A percentile compares a stretch with the other conserved stretches of the same genome.
phyloP scores from a whole-genome alignment of 2,329 filamentous ascomycete species.

The Aspergillus sp. region DNA sequence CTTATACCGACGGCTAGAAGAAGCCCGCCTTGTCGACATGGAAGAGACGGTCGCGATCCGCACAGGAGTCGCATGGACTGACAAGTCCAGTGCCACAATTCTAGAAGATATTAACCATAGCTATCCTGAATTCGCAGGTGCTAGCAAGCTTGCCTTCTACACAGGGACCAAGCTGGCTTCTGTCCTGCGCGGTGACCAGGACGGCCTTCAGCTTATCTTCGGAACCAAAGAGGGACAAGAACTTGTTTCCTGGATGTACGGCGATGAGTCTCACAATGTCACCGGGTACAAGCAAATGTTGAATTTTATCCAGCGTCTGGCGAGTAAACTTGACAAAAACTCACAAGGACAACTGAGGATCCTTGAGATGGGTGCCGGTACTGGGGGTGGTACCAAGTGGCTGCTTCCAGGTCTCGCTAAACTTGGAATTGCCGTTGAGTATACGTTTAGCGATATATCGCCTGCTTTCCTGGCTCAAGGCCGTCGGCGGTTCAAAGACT shows the following conservation, averaged over 20 bases:
- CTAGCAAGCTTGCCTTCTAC: constrained; percentile 28
- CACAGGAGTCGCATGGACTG: constrained; percentile 27
- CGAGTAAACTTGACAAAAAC: constrained; percentile 22
- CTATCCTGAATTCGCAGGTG: constrained; percentile 30
- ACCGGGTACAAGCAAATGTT: constrained; percentile 38
- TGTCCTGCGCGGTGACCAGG: constrained; percentile 34
- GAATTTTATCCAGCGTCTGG: constrained; percentile 31
- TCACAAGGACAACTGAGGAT: constrained; percentile 33
- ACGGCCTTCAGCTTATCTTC: constrained; percentile 46
- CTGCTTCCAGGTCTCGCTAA: constrained; percentile 31
- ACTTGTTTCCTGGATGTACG: constrained; percentile 41
- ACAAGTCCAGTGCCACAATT: constrained; percentile 25
- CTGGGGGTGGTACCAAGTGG: constrained; percentile 40
- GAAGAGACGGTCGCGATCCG: constrained; percentile 29
- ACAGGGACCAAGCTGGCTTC: constrained; percentile 23
- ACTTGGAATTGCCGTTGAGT: constrained; percentile 35
- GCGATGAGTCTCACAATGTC: constrained; percentile 39
- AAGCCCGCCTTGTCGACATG: constrained; percentile 34
- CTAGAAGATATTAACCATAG: constrained; percentile 30
- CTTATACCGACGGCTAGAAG: constrained; percentile 39
- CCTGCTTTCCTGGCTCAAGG: constrained; percentile 39
- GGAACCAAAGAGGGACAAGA: constrained; percentile 38
- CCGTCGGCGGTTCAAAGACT: constrained; percentile 31
- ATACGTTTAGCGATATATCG: constrained; percentile 46
- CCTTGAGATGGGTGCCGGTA: constrained; percentile 46